Percentiles rank a stretch among this genome's conserved stretches.
phyloP scores from a whole-genome alignment of 192 early-diverging fungal genomes.

The Linnemannia zychae region DNA sequence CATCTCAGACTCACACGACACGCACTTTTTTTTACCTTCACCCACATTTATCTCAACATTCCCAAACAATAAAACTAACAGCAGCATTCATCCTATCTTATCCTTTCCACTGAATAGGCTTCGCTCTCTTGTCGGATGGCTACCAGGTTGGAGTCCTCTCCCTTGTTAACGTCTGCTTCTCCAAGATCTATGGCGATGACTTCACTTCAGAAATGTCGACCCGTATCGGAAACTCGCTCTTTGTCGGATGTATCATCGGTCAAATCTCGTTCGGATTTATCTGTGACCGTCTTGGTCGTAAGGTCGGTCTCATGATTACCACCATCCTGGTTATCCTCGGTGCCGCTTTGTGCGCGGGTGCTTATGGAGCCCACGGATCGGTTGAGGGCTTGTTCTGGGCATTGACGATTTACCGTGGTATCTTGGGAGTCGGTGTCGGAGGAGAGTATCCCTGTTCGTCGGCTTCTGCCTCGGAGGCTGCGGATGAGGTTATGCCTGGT shows the following conservation, averaged over 20 bases:
- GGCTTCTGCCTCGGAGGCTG: slow-evolving; percentile 65
- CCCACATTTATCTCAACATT: not conserved
- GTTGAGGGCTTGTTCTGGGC: slow-evolving; percentile 62
- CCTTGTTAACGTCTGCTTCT: slow-evolving; percentile 62
- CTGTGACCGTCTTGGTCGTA: slow-evolving; percentile 67
- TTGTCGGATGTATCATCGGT: slow-evolving; percentile 67
- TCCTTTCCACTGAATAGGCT: slow-evolving; percentile 16
- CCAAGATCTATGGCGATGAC: slow-evolving; percentile 56
- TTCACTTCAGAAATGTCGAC: slow-evolving; percentile 57
- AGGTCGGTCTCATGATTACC: slow-evolving; percentile 63
- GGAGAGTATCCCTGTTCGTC: slow-evolving; percentile 70
- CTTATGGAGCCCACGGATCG: slow-evolving; percentile 49
- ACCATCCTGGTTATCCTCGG: slow-evolving; percentile 65
- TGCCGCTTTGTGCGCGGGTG: slow-evolving; percentile 59
- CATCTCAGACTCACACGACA: not conserved
- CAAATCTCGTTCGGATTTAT: slow-evolving; percentile 66
- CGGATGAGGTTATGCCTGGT: slow-evolving; percentile 61
- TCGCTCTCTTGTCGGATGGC: slow-evolving; percentile 66
- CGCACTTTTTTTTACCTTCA: not conserved
- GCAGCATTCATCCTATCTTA: not conserved
- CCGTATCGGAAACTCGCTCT: slow-evolving; percentile 63
- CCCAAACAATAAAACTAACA: not conserved
- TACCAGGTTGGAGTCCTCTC: slow-evolving; percentile 69
- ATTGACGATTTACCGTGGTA: slow-evolving; percentile 62
- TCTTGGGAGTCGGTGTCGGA: slow-evolving; percentile 61